Percentiles rank a stretch among this genome's conserved stretches.
phyloP scores from a whole-genome alignment of 371 early-diverging fungal genomes.

The Rhizopus delemar region DNA sequence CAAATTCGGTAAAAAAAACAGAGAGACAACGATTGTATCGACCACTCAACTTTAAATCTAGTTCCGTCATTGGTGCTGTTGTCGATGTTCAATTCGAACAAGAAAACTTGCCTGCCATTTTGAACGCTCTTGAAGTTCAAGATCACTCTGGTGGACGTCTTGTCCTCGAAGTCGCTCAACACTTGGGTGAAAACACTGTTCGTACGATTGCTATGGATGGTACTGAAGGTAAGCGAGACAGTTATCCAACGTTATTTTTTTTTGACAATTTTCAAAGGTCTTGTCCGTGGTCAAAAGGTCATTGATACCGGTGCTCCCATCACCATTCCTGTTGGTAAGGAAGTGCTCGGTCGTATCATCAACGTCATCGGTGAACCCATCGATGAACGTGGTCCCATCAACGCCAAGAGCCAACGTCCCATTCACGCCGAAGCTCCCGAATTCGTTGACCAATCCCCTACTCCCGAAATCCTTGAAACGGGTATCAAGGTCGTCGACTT shows the following conservation, averaged over 20 bases:
- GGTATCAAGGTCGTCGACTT: too few relatives aligned
- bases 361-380: constrained; percentile 95
- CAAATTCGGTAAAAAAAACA: too few relatives aligned
- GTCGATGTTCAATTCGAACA: too few relatives aligned
- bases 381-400: constrained; percentile 97
- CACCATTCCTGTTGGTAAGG: constrained; percentile 89
- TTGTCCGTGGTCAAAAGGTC: constrained; percentile 92
- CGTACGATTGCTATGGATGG: constrained; percentile 98
- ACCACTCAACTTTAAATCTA: too few relatives aligned
- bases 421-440: too few relatives aligned
- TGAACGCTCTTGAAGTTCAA: constrained; percentile 92
- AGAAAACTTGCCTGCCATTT: constrained; percentile 6
- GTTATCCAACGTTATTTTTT: not conserved
- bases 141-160: constrained; percentile 72
- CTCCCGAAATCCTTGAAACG: too few relatives aligned
- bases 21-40: too few relatives aligned
- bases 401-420: constrained; percentile 78
- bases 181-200: constrained; percentile 95
- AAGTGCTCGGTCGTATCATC: constrained; percentile 94
- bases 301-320: constrained; percentile 92
- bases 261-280: constrained; percentile 67
- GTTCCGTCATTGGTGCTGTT: too few relatives aligned
- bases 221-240: constrained; percentile 42
- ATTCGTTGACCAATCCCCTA: too few relatives aligned
- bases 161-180: constrained; percentile 92